Conservation (phyloP, 805 yeast genomes). For the Metschnikowia gelsemii region DNA sequence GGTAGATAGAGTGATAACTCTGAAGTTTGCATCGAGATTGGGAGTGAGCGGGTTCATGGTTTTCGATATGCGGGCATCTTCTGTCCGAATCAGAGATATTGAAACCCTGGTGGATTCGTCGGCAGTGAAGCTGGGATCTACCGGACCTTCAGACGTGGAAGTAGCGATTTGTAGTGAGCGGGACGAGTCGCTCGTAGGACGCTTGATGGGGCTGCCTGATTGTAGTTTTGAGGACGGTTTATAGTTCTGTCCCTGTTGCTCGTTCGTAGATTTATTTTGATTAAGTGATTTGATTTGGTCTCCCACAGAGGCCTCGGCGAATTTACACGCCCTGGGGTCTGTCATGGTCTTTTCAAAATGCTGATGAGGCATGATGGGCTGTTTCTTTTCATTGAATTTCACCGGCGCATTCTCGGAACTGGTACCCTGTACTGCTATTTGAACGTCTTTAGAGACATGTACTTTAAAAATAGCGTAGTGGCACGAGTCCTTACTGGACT, state of each 20-base stretch:
- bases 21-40: slow-evolving; percentile 18
- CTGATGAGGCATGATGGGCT: slow-evolving; percentile 38
- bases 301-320: neutral
- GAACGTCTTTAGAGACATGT: slow-evolving; percentile 14
- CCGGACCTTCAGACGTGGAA: neutral
- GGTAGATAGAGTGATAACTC: slow-evolving; percentile 23
- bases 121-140: neutral
- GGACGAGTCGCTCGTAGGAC: neutral
- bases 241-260: neutral
- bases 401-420: slow-evolving; percentile 35
- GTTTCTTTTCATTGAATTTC: slow-evolving; percentile 28
- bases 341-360: slow-evolving; percentile 30
- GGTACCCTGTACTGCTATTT: slow-evolving; percentile 38
- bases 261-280: neutral
- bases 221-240: neutral
- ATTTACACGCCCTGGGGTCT: slow-evolving; percentile 1
- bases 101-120: neutral
- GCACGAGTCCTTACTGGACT: slow-evolving; percentile 30
- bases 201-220: neutral
- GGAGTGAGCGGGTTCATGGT: slow-evolving; percentile 16
- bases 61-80: neutral
- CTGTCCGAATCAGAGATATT: neutral
- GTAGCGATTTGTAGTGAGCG: neutral
- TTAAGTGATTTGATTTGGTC: neutral
- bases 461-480: slow-evolving; percentile 34